phyloP scores from a whole-genome alignment of 768 basidiomycete genomes.

The Russula vinacea region DNA sequence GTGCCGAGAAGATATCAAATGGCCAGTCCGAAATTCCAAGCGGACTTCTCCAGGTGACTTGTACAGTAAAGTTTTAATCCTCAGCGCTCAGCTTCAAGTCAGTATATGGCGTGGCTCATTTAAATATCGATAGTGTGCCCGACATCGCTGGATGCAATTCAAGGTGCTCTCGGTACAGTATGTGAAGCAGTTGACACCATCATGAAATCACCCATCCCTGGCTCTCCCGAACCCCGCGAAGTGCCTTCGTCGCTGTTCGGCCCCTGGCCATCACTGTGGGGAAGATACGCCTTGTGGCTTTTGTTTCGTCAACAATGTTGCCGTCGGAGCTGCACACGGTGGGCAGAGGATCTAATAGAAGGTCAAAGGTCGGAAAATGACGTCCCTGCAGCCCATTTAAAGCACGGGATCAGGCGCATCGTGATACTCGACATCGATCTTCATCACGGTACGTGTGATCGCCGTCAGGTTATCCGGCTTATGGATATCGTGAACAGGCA shows the following conservation, averaged over 20 bases:
- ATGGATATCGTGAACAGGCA: slow-evolving; percentile 49
- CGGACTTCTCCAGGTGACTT: slow-evolving; percentile 73
- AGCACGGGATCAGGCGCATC: slow-evolving; percentile 71
- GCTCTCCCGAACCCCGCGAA: slow-evolving; percentile 14
- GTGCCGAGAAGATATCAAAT: slow-evolving; percentile 55
- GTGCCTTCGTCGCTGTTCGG: slow-evolving; percentile 81
- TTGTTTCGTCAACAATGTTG: slow-evolving; percentile 94
- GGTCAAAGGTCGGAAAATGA: background rate
- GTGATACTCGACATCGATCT: slow-evolving; percentile 92
- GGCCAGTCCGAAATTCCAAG: slow-evolving; percentile 75
- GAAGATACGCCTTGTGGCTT: slow-evolving; percentile 89
- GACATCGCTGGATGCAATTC: slow-evolving; percentile 69
- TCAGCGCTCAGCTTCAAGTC: background rate
- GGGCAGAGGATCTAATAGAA: slow-evolving; percentile 24
- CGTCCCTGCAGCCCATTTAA: slow-evolving; percentile 65
- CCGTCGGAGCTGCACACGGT: slow-evolving; percentile 90
- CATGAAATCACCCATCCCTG: slow-evolving; percentile 31
- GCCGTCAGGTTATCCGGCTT: background rate
- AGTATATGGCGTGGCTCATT: background rate
- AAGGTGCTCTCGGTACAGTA: slow-evolving; percentile 77
- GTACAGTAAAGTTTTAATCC: slow-evolving; percentile 56
- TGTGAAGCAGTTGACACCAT: slow-evolving; percentile 85
- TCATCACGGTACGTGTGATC: slow-evolving; percentile 62
- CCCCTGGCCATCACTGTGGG: slow-evolving; percentile 96
- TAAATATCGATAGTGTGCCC: slow-evolving; percentile 67